Base-by-base conservation (phyloP, 257 asterid species). In the Vinca minor region DNA sequence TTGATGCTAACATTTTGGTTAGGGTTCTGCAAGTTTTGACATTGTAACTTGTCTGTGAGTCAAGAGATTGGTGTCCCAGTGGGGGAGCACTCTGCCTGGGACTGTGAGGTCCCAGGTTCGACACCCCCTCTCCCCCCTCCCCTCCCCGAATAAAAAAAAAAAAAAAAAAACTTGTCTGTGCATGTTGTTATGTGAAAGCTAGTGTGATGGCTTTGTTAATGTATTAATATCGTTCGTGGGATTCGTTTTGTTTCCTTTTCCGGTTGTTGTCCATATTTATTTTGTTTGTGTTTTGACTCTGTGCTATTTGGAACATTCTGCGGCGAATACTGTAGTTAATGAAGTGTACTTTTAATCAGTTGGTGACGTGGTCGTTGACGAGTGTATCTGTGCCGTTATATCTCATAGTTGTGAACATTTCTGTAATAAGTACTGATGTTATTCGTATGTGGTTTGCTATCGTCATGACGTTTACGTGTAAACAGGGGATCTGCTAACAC, bases 141-240 rank as follows among this genome's bases (percentile, higher is more conserved):
- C n/a, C n/a, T n/a, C n/a, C n/a, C n/a, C n/a, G n/a, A n/a, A n/a
- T n/a, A n/a, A n/a, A n/a, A n/a, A n/a, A n/a, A n/a, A n/a, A n/a
- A n/a, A n/a, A n/a, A n/a, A n/a, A n/a, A n/a, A n/a, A 39, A 36
- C 32, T 15, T 23, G 17, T 38, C 7, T 25, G n/a, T n/a, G 59
- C 39, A 31, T 23, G 54, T 4, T 47, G 3, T 49, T 11, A 38
- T 31, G 55, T 13, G 55, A 36, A 26, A 32, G 48, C 68, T 59
- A 20, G 38, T 53, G 50, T 29, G 39, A 66, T 50, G 23, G 52
- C 61, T 58, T 29, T 50, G 47, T 45, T 63, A 23, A 36, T n/a
- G 15, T 36, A 34, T 35, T 23, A 14, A 3, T 34, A 8, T 4
- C 8, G 18, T 35, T 32, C 4, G 5, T n/a, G 18, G 21, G 11